These are phyloP conservation scores for Penicillium sp. DNA, from an alignment of 2,329 filamentous ascomycete genomes.

Conservation along the genomic window DNA sequence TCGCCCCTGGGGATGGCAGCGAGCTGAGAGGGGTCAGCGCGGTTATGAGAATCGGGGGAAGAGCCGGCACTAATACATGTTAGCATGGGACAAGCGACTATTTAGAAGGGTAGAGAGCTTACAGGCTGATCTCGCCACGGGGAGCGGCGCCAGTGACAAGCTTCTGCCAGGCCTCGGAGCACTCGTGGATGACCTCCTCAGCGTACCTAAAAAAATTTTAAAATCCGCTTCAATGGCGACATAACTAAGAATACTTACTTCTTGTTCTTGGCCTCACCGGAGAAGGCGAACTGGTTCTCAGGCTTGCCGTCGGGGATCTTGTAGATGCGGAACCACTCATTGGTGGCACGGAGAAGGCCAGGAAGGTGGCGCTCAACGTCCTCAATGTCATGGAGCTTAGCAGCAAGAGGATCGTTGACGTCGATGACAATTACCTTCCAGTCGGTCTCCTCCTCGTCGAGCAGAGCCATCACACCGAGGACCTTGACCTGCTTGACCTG, in stretches of 20 bases:
- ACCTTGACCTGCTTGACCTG: conserved; percentile 99
- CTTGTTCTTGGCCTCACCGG: conserved; percentile 99
- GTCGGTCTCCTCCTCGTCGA: conserved; percentile 99
- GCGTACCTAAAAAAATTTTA: conserved; percentile 68
- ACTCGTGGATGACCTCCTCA: conserved; percentile 93
- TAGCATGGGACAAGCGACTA: conserved; percentile 11
- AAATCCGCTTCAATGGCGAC: not conserved
- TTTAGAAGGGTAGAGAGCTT: conserved; percentile 46
- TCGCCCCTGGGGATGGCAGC: conserved; percentile 78
- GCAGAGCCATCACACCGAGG: conserved; percentile 97
- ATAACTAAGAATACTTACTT: conserved; percentile 60
- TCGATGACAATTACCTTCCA: conserved; percentile 99
- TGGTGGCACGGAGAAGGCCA: conserved; percentile 94
- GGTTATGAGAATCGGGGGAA: conserved; percentile 75
- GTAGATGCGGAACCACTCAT: conserved; percentile 99
- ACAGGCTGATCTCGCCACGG: conserved; percentile 80
- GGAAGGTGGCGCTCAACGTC: conserved; percentile 98
- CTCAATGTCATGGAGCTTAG: conserved; percentile 98
- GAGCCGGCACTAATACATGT: conserved; percentile 71
- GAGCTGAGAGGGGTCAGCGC: conserved; percentile 71
- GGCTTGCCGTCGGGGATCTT: conserved; percentile 99
- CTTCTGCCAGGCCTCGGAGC: conserved; percentile 95
- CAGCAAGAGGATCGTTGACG: conserved; percentile 92
- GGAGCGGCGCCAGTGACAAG: conserved; percentile 88
- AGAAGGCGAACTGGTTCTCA: conserved; percentile 99